A percentile compares a stretch with the other conserved stretches of the same genome.
These are phyloP conservation scores for Metarhizium sp. DNA, from an alignment of 2,329 filamentous ascomycete species.

Conservation along the genomic window DNA sequence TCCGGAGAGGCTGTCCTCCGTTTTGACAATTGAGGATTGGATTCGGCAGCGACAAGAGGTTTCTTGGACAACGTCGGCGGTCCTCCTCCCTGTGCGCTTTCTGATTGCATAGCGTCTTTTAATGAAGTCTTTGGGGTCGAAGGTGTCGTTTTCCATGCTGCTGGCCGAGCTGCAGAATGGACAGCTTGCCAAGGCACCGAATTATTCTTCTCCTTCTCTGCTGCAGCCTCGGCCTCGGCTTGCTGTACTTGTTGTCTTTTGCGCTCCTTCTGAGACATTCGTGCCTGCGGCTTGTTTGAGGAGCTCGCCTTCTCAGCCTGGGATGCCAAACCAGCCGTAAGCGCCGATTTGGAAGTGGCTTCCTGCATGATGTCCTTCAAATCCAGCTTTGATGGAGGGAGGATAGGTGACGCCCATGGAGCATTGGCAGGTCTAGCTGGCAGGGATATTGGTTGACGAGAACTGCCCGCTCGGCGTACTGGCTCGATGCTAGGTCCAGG, in stretches of 20 bases:
- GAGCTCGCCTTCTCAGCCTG: constrained; percentile 34
- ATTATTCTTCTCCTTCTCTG: constrained; percentile 19
- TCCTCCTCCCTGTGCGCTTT: constrained; percentile 17
- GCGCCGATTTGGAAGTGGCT: constrained; percentile 39
- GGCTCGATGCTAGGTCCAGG: background rate
- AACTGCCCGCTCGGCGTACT: background rate
- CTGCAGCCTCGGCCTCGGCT: constrained; percentile 33
- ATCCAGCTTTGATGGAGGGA: constrained; percentile 57
- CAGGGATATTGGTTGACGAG: background rate
- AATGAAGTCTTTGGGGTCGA: constrained; percentile 38
- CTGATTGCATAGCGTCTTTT: constrained; percentile 35
- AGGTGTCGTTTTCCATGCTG: constrained; percentile 59
- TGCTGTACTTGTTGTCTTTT: constrained; percentile 73
- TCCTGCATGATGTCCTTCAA: constrained; percentile 68
- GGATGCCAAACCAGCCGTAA: constrained; percentile 45
- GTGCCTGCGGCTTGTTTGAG: constrained; percentile 35
- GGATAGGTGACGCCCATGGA: constrained; percentile 40
- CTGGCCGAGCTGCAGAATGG: constrained; percentile 27
- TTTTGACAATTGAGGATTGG: constrained; percentile 27
- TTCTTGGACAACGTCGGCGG: constrained; percentile 25
- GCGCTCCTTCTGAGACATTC: constrained; percentile 84
- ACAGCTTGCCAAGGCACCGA: constrained; percentile 36
- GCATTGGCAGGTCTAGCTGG: constrained; percentile 17
- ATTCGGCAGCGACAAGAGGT: constrained; percentile 33
- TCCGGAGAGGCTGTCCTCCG: constrained; percentile 50